Evolutionary conservation across 1,284 basidiomycete genomes (phyloP), one percentile per base, ranked within the genome.

Genomic region (Retiboletus flavoniger): DNA sequence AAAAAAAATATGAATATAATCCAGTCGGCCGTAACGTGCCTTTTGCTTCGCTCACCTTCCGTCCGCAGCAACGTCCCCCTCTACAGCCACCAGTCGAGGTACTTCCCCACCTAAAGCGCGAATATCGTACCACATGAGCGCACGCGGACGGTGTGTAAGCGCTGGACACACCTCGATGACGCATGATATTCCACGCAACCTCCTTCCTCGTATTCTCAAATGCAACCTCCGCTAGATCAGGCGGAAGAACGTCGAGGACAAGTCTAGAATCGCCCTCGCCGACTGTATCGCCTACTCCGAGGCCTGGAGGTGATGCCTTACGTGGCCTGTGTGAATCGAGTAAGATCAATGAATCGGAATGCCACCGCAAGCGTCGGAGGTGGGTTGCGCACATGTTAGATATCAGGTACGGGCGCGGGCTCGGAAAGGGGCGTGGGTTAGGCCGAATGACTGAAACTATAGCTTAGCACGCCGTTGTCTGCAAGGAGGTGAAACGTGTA

Each of bases 161-260:
- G 28, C 29, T 19, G 10, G 21, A 46, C 50, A 34, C 58, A 81
- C 88, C 89, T 70, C 84, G 76, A 70, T 91, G 89, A 59, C 80
- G 70, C 88, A 91, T 91, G 1, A 74, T 75, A 49, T 79, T 74
- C 87, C 87, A 91, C 47, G 77, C 70, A 0, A 91, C 88, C 63
- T 91, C 88, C 7, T 75, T 68, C 55, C 71, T 74, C 54, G 89
- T 59, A 4, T 71, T 75, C 47, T 80, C 79, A 61, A 89, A 89
- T 0, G 80, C 83, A 13, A 63, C 63, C 6, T 74, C 73, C 5
- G 78, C 81, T 29, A 87, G 63, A 4, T 83, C 80, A 0, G 70
- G 59, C 0, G 83, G 81, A 14, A 89, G 74, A 50, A 89, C 59
- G 57, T 82, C 72, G 5, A 74, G 68, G 8, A 83, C 69, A 17